phyloP scores from a whole-genome alignment of 805 yeast species.

The Blastobotrys chiropterorum region DNA sequence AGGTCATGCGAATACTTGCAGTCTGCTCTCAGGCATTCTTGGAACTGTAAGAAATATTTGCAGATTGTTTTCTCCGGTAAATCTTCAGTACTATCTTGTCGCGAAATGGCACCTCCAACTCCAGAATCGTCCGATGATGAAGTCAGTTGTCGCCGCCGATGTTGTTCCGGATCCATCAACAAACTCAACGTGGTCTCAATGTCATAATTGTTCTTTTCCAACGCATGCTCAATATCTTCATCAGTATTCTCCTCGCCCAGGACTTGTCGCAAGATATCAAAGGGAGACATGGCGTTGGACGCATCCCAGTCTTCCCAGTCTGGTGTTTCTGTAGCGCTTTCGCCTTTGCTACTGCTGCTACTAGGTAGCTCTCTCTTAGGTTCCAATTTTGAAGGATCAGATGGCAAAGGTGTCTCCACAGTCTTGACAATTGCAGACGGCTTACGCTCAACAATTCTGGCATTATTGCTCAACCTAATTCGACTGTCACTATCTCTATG shows the following conservation, averaged over 20 bases:
- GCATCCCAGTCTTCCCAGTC: not conserved
- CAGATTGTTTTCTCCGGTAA: slow-evolving; percentile 29
- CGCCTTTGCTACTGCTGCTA: slow-evolving; percentile 2
- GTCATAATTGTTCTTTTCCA: slow-evolving; percentile 35
- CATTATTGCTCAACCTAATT: slow-evolving; percentile 4
- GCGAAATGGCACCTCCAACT: not conserved
- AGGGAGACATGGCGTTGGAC: slow-evolving; percentile 27
- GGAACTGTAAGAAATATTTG: slow-evolving; percentile 37
- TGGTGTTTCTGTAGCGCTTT: slow-evolving; percentile 1
- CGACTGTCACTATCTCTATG: slow-evolving; percentile 30
- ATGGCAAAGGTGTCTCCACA: slow-evolving; percentile 14
- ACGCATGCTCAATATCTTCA: slow-evolving; percentile 32
- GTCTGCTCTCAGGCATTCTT: slow-evolving; percentile 39
- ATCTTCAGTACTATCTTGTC: not conserved
- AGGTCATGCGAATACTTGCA: slow-evolving; percentile 43
- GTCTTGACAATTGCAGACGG: slow-evolving; percentile 7
- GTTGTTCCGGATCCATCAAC: slow-evolving; percentile 14
- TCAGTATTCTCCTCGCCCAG: slow-evolving; percentile 31
- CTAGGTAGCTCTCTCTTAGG: slow-evolving; percentile 6
- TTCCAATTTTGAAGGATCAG: slow-evolving; percentile 15
- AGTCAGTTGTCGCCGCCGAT: not conserved
- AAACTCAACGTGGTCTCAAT: slow-evolving; percentile 25
- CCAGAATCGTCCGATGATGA: not conserved
- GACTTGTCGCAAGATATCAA: slow-evolving; percentile 32
- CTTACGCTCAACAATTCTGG: slow-evolving; percentile 6